Base-by-base conservation (phyloP, 106 monocot species). In the Allium fistulosum region DNA sequence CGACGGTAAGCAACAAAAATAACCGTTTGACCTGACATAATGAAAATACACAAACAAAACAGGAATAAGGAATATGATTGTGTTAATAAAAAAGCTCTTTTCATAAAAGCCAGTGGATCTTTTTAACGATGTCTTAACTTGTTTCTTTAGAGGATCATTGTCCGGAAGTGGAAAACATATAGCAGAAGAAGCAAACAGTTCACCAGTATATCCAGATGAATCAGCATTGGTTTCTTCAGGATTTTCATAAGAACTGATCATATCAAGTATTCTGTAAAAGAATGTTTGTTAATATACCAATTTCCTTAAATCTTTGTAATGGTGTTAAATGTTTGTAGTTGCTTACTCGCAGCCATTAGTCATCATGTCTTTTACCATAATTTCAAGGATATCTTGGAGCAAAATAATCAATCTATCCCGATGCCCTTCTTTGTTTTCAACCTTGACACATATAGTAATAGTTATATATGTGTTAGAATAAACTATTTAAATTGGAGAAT, bases 311-410 rank as follows among this genome's bases (percentile, higher is more conserved):
- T 0, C 26, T 51, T 52, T 12, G 22, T 15, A 49, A 59, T 51
- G 57, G 65, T 15, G 57, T 27, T 0, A 49, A 10, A 61, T 9
- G 52, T 26, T 62, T 28, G 7, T 10, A 17, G 10, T 50, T 48
- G 63, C 72, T 70, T 65, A 90, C 90, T 78, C 83, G 49, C 57
- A 51, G 60, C 77, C 70, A 73, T 83, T 59, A 58, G 69, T 52
- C 72, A 90, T 82, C 77, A 90, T 66, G 80, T 90, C 85, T 78
- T 80, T 82, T 52, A 74, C 68, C 47, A 83, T 27, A 78, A 90
- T 74, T 58, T 90, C 90, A 51, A 90, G 22, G 5, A 90, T 72
- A 85, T 85, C 90, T 85, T 90, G 90, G 50, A 90, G 77, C 58
- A 85, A 80, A 75, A 83, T 82, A 47, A 78, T 49, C 51, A 85